Evolutionary conservation across 2,329 filamentous ascomycete species (phyloP), one percentile per base, ranked within the genome.

Genomic region (Stemphylium vesicarium): DNA sequence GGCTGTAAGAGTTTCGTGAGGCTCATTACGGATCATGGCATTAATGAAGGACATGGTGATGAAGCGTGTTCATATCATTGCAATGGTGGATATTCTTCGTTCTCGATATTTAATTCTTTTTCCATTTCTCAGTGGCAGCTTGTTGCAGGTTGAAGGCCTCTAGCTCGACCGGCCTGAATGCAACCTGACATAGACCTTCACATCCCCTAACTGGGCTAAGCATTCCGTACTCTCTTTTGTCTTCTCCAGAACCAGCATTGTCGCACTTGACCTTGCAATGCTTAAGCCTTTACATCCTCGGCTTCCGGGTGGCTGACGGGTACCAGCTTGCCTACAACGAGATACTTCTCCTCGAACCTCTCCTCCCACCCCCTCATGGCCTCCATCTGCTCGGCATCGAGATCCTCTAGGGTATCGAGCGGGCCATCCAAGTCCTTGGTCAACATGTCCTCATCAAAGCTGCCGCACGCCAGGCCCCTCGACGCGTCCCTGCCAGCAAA

Each of bases 401-500:
- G 77, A 53, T 88, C 91, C 46, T 85, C 82, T 38, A 96, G 81
- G 48, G 82, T 85, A 73, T 96, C 92, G 59, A 97, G 79, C 39
- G 92, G 91, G 0, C 86, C 94, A 53, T 95, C 86, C 50, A 98
- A 79, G 75, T 97, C 90, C 81, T 94, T 87, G 15, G 95, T 98
- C 78, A 98, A 79, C 92, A 98, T 96, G 6, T 93, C 90, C 81
- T 91, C 86, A 73, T 97, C 95, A 75, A 99, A 98, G 79, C 91
- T 96, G 55, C 93, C 91, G 75, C 86, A 91, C 1, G 95, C 94
- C 56, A 99, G 79, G 1, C 95, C 95, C 47, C 94, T 84, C 62
- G 86, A 92, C 16, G 95, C 95, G 77, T 99, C 95, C 35, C 93
- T 83, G 0, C 95, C 95, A 0, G 95, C 95, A 73, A 99, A 99